Base-by-base conservation (phyloP, 2,329 filamentous ascomycete genomes). In the Pseudogymnoascus sp. region DNA sequence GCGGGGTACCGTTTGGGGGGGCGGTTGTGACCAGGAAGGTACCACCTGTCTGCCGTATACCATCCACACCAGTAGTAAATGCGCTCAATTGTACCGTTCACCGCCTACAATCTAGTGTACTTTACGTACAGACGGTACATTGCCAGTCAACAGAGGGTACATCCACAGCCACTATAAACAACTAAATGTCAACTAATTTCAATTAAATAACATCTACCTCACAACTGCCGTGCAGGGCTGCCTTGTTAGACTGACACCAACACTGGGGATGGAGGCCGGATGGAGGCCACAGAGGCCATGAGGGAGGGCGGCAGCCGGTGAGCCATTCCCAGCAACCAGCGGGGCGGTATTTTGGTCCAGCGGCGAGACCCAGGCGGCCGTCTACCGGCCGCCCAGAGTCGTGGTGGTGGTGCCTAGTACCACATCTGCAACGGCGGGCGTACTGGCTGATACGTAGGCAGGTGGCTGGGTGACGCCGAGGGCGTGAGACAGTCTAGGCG, bases 391-490 rank as follows among this genome's bases (percentile, higher is more conserved):
- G n/a, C 25, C 43, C 15, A 18, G 3, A 12, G n/a, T 30, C 22
- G 22, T 30, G 14, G 25, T 30, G 25, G 25, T 50, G 43, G 2
- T 50, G 43, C 43, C 43, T 50, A 50, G 43, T 50, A 50, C 43
- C 43, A 12, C 15, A 6, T 25, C 8, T 14, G 20, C 41, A 9
- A 18, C 14, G 25, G 25, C n/a, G 22, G 43, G 43, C 22, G 43
- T 30, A 50, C 43, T 15, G 43, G 43, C 41, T 15, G 14, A 22
- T 41, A 50, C 43, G 14, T 15, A 30, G 11, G 39, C 22, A 50
- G 43, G 43, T 50, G 43, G 43, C 43, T 50, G 43, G 43, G 43
- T 50, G 43, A 50, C 43, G 43, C 25, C 25, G 43, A 50, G 43
- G 14, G 43, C 43, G 25, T 50, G 43, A 50, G 25, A 50, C 43